A percentile compares a stretch with the other conserved stretches of the same genome.
These are phyloP conservation scores for Sporisorium exsertum DNA, from an alignment of 1,284 basidiomycete genomes.

Conservation along the genomic window DNA sequence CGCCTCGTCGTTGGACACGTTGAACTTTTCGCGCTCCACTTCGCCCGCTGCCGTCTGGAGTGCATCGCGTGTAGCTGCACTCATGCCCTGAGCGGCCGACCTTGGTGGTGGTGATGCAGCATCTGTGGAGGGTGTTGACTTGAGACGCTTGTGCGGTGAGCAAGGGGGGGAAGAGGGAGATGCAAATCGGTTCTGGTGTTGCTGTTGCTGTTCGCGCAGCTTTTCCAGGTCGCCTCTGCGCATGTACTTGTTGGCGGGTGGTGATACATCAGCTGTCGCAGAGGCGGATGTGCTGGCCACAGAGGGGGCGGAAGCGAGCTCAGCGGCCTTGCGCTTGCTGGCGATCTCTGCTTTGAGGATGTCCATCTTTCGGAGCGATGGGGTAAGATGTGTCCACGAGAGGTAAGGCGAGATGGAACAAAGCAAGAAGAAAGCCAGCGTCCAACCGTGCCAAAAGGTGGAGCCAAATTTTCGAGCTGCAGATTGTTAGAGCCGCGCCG, in stretches of 20 bases:
- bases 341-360: conserved; percentile 85
- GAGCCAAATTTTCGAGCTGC: conserved; percentile 5
- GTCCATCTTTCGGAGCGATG: conserved; percentile 79
- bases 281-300: conserved; percentile 4
- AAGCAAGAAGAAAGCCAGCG: conserved; percentile 8
- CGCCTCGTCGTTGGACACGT: conserved; percentile 92
- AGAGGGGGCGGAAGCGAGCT: conserved; percentile 10
- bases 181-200: conserved; percentile 33
- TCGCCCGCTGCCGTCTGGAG: conserved; percentile 27
- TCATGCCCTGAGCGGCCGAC: conserved; percentile 5
- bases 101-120: neutral
- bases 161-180: conserved; percentile 15
- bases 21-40: conserved; percentile 74
- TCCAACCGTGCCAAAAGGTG: conserved; percentile 12
- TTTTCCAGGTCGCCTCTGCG: conserved; percentile 59
- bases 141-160: conserved; percentile 14
- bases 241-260: conserved; percentile 51
- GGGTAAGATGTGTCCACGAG: neutral
- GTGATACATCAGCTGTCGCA: conserved; percentile 7
- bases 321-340: conserved; percentile 79
- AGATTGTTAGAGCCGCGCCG: neutral
- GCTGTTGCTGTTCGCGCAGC: conserved; percentile 33
- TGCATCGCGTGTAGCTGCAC: conserved; percentile 18
- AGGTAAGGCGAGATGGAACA: neutral
- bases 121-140: neutral